These are phyloP conservation scores for Monosporascus sp. DNA, from an alignment of 2,329 filamentous ascomycete species.

Conservation along the genomic window DNA sequence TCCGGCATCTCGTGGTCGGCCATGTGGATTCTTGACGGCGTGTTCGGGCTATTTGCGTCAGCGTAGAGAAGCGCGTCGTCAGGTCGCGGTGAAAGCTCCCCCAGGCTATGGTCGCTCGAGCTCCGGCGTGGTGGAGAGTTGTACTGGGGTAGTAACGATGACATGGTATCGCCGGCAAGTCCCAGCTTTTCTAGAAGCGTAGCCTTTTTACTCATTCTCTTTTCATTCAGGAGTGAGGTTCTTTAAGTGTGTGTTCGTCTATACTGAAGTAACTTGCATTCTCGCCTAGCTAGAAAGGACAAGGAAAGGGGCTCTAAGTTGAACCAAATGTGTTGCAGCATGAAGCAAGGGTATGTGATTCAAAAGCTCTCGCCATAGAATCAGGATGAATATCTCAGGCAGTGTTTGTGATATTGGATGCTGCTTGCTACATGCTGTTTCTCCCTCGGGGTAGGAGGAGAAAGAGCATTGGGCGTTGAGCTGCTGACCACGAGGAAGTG, in stretches of 20 bases:
- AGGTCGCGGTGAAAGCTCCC: slow-evolving; percentile 24
- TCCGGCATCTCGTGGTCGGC: neutral
- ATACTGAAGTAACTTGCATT: neutral
- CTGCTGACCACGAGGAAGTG: neutral
- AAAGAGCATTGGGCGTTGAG: neutral
- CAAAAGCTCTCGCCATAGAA: too few relatives aligned
- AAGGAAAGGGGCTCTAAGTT: too few relatives aligned
- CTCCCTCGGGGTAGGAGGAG: neutral
- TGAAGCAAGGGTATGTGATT: too few relatives aligned
- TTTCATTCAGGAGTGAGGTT: neutral
- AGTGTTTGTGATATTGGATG: too few relatives aligned
- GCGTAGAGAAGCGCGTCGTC: slow-evolving; percentile 21
- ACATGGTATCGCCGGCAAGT: slow-evolving; percentile 16
- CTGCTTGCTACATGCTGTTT: too few relatives aligned
- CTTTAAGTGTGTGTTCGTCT: neutral
- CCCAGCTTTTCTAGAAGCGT: slow-evolving; percentile 22
- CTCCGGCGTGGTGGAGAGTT: slow-evolving; percentile 11
- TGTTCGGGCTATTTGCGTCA: slow-evolving; percentile 5
- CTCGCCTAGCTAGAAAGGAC: too few relatives aligned
- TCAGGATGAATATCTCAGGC: too few relatives aligned
- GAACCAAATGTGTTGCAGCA: too few relatives aligned
- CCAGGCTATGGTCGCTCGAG: slow-evolving; percentile 22
- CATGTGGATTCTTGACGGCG: slow-evolving; percentile 1
- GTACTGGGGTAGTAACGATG: slow-evolving; percentile 15
- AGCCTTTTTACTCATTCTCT: slow-evolving; percentile 19